These are phyloP conservation scores for Pugionium cornutum DNA, from an alignment of 345 rosid genomes.

Conservation along the genomic window DNA sequence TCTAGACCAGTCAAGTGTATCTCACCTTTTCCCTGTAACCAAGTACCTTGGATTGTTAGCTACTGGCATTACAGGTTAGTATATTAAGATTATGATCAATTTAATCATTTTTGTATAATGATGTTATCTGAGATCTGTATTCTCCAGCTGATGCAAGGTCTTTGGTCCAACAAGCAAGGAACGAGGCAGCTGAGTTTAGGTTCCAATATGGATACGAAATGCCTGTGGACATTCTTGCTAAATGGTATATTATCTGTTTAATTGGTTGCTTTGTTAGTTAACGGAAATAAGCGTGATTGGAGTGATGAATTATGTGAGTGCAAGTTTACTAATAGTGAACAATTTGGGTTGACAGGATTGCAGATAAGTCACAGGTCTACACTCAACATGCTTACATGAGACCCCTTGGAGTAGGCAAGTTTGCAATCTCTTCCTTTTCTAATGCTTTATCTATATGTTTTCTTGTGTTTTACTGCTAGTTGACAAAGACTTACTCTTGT, in stretches of 20 bases:
- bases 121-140: background rate
- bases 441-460: background rate
- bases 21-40: conserved; percentile 90
- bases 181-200: conserved; percentile 98
- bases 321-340: conserved; percentile 13
- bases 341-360: conserved; percentile 60
- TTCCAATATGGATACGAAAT: conserved; percentile 94
- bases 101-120: too few relatives aligned
- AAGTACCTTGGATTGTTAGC: conserved; percentile 90
- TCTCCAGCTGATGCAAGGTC: conserved; percentile 95
- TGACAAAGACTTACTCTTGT: conserved; percentile 14
- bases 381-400: conserved; percentile 99
- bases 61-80: conserved; percentile 86
- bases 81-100: background rate
- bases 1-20: conserved; percentile 89
- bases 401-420: conserved; percentile 97
- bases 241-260: conserved; percentile 37
- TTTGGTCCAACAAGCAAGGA: conserved; percentile 94
- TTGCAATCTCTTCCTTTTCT: conserved; percentile 26
- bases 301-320: background rate
- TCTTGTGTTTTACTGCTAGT: conserved; percentile 4
- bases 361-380: conserved; percentile 94
- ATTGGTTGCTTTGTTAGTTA: too few relatives aligned
- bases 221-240: conserved; percentile 92
- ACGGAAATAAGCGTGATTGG: too few relatives aligned